These are phyloP conservation scores for Grosmannia clavigera DNA, from an alignment of 2,329 filamentous ascomycete genomes.

Conservation along the genomic window DNA sequence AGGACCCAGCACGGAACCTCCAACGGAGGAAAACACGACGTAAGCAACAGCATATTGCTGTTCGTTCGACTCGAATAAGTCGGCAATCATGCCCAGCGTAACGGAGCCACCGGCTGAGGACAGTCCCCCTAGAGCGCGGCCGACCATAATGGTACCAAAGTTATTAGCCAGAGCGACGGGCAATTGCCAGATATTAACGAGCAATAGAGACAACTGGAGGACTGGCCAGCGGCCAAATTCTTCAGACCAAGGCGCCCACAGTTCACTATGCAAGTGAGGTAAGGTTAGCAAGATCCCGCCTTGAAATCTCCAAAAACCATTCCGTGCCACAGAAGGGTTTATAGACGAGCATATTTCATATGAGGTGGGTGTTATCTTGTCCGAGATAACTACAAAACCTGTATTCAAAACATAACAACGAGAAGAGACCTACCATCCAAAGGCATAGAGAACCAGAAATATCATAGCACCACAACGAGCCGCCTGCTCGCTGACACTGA, in stretches of 20 bases:
- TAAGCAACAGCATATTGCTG: constrained; percentile 68
- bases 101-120: constrained; percentile 62
- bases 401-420: not conserved
- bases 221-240: constrained; percentile 69
- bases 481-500: constrained; percentile 52
- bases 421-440: constrained; percentile 44
- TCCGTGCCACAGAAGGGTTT: no score
- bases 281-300: not conserved
- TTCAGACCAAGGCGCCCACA: constrained; percentile 82
- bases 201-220: constrained; percentile 56
- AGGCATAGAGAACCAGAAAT: constrained; percentile 69
- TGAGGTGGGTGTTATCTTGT: no score
- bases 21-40: constrained; percentile 68
- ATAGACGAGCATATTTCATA: no score
- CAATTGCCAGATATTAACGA: constrained; percentile 69
- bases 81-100: constrained; percentile 63
- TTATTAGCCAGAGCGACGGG: constrained; percentile 63
- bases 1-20: constrained; percentile 63
- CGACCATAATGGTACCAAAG: constrained; percentile 37
- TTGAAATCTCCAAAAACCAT: no score
- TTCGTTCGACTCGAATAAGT: constrained; percentile 57
- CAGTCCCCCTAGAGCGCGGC: constrained; percentile 57
- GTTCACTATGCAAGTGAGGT: constrained; percentile 31
- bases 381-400: not conserved
- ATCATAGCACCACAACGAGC: constrained; percentile 64